These are phyloP conservation scores for Brassica balearica DNA, from an alignment of 441 rosid genomes.

Conservation along the genomic window DNA sequence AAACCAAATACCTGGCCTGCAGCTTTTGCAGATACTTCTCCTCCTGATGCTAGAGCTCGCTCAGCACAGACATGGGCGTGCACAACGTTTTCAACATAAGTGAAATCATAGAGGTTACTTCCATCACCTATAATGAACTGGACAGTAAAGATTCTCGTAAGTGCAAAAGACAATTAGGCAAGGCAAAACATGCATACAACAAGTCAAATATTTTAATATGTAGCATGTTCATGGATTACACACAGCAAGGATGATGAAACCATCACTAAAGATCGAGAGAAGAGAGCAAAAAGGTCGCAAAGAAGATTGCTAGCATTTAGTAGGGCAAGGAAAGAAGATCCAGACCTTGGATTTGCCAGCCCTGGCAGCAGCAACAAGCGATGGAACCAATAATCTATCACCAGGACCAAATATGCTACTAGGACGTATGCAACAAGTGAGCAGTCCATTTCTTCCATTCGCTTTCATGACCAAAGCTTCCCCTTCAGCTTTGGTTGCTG, in stretches of 20 bases:
- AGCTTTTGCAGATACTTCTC: constrained; percentile 72
- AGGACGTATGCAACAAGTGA: constrained; percentile 92
- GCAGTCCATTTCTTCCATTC: constrained; percentile 73
- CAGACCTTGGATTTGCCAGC: constrained; percentile 96
- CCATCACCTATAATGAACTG: constrained; percentile 97
- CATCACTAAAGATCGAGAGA: not conserved
- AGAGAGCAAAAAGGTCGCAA: not conserved
- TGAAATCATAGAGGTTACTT: constrained; percentile 78
- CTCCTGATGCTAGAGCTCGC: constrained; percentile 84
- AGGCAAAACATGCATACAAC: not conserved
- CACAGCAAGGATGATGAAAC: not conserved
- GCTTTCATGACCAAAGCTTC: constrained; percentile 78
- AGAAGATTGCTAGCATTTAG: not conserved
- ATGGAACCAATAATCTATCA: constrained; percentile 81
- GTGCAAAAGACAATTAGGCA: not conserved
- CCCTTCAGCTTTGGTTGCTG: constrained; percentile 90
- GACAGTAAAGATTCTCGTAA: constrained; percentile 32
- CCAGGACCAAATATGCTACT: constrained; percentile 97
- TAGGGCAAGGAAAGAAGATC: not conserved
- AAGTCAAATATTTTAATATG: constrained; percentile 3
- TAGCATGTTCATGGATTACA: not conserved
- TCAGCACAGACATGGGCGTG: constrained; percentile 97
- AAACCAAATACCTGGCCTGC: constrained; percentile 79
- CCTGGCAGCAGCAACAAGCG: constrained; percentile 80
- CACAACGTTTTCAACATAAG: constrained; percentile 92